Evolutionary conservation across 805 yeast species (phyloP).

Genomic region (Sugiyamaella qingdaonensis): DNA sequence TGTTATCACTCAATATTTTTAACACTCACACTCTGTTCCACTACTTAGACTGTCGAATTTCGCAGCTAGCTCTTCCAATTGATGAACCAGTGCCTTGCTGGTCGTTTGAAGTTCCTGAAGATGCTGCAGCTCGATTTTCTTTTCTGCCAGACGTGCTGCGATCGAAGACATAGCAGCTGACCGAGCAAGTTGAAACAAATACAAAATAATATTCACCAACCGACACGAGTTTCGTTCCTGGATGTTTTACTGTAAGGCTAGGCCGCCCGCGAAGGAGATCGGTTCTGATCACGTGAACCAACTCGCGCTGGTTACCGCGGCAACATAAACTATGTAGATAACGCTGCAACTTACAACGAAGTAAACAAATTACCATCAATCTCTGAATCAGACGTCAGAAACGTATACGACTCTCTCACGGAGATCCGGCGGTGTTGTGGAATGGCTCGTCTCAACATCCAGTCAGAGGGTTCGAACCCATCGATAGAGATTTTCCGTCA

Average conservation of each 20-base stretch:
- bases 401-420: no score
- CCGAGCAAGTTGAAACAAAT: not conserved
- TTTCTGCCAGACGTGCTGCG: conserved; percentile 37
- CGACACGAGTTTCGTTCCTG: no score
- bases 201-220: not conserved
- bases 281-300: not conserved
- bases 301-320: not conserved
- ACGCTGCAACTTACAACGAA: not conserved
- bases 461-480: not conserved
- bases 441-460: conserved; percentile 4
- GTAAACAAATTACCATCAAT: no score
- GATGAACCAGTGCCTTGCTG: conserved; percentile 43
- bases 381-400: no score
- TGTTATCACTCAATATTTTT: not conserved
- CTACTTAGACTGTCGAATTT: conserved; percentile 47
- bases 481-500: conserved; percentile 14
- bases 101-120: conserved; percentile 45
- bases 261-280: no score
- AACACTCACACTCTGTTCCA: conserved; percentile 46
- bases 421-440: not conserved
- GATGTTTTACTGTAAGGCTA: no score
- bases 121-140: conserved; percentile 48
- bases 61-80: conserved; percentile 46
- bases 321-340: not conserved
- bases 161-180: conserved; percentile 22